Conservation (phyloP, 2,329 filamentous ascomycete genomes). For the Thielaviopsis populi region DNA sequence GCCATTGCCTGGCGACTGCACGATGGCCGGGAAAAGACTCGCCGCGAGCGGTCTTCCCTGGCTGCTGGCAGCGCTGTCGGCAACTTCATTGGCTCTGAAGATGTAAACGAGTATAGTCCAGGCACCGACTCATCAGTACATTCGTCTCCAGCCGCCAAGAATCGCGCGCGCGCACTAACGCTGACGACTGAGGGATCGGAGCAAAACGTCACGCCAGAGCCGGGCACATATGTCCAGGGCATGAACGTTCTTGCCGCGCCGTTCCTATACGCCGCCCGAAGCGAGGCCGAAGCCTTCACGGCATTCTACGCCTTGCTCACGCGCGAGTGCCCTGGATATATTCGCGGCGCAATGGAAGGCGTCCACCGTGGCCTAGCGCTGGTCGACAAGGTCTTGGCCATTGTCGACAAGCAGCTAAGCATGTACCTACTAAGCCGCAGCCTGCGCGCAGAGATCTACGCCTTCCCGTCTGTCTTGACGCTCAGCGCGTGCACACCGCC, state of each 20-base stretch:
- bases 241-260: conserved; percentile 98
- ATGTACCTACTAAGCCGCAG: conserved; percentile 72
- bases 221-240: conserved; percentile 88
- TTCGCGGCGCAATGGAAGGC: conserved; percentile 90
- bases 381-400: conserved; percentile 80
- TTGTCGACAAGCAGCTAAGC: conserved; percentile 80
- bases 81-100: conserved; percentile 24
- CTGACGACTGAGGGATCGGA: conserved; percentile 51
- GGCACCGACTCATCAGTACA: conserved; percentile 11
- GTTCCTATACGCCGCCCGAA: conserved; percentile 85
- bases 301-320: conserved; percentile 82
- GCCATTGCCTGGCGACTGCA: conserved; percentile 88
- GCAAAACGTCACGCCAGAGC: conserved; percentile 38
- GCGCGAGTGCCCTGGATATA: conserved; percentile 79
- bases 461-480: conserved; percentile 87
- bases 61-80: neutral
- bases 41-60: conserved; percentile 23
- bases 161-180: conserved; percentile 40
- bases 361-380: conserved; percentile 84
- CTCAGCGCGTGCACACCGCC: conserved; percentile 93
- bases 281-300: conserved; percentile 86
- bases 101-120: neutral
- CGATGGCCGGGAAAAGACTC: conserved; percentile 49
- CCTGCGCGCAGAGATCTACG: conserved; percentile 86
- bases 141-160: conserved; percentile 26